phyloP scores from a whole-genome alignment of 2,329 filamentous ascomycete genomes.

The Alternaria metachromatica region DNA sequence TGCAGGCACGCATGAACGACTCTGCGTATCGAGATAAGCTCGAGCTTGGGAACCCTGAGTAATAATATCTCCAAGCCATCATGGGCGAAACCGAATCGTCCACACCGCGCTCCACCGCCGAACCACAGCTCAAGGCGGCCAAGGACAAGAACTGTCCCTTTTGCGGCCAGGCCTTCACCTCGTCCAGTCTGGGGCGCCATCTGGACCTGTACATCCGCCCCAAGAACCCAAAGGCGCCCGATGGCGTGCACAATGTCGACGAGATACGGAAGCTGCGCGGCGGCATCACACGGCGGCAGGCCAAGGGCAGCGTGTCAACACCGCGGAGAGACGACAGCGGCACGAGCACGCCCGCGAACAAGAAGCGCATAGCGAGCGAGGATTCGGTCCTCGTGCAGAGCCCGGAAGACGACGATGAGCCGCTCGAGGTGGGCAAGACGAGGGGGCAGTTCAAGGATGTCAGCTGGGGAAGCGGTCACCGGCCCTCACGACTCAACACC shows the following conservation, averaged over 20 bases:
- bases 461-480: slow-evolving; percentile 80
- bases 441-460: slow-evolving; percentile 62
- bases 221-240: slow-evolving; percentile 85
- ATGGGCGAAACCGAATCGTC: slow-evolving; percentile 50
- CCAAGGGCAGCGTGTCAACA: slow-evolving; percentile 64
- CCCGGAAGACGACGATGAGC: slow-evolving; percentile 22
- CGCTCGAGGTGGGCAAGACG: slow-evolving; percentile 42
- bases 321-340: slow-evolving; percentile 58
- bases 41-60: slow-evolving; percentile 24
- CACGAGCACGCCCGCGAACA: slow-evolving; percentile 28
- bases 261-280: slow-evolving; percentile 85
- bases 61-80: slow-evolving; percentile 12
- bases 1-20: slow-evolving; percentile 23
- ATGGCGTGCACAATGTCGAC: slow-evolving; percentile 89
- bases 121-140: slow-evolving; percentile 54
- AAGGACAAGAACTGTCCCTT: slow-evolving; percentile 92
- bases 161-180: slow-evolving; percentile 89
- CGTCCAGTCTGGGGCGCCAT: slow-evolving; percentile 82
- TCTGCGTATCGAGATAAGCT: slow-evolving; percentile 23
- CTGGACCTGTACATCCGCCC: slow-evolving; percentile 93
- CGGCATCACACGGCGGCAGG: slow-evolving; percentile 84
- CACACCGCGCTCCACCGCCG: slow-evolving; percentile 39
- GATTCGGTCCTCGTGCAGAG: slow-evolving; percentile 37
- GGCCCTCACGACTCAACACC: slow-evolving; percentile 58
- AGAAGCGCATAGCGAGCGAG: slow-evolving; percentile 33